Evolutionary conservation across 2,329 filamentous ascomycete species (phyloP).

Genomic region (Beauveria sp.): DNA sequence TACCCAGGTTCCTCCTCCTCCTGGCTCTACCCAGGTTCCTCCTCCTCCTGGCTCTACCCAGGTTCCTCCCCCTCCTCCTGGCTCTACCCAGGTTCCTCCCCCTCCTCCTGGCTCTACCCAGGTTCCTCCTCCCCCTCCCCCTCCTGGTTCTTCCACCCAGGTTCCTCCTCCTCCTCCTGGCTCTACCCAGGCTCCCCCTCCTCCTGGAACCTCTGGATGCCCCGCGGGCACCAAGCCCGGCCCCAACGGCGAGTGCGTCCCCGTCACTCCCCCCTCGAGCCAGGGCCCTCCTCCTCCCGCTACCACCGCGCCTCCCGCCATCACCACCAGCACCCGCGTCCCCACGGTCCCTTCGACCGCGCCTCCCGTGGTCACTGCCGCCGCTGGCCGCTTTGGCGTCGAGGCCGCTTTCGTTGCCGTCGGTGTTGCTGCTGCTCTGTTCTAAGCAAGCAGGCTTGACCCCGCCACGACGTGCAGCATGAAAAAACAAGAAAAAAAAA

Average conservation of each 20-base stretch:
- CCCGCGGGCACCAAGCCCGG: not conserved
- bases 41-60: constrained; percentile 10
- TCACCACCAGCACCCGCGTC: constrained; percentile 13
- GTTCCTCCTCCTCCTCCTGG: not conserved
- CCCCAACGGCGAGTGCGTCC: not conserved
- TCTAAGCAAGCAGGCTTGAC: constrained; percentile 19
- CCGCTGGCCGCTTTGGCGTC: constrained; percentile 24
- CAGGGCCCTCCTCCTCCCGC: constrained; percentile 7
- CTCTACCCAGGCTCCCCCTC: not conserved
- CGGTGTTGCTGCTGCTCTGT: constrained; percentile 25
- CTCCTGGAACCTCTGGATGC: not conserved
- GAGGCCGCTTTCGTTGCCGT: constrained; percentile 23
- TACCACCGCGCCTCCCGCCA: constrained; percentile 10
- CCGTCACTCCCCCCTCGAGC: not conserved
- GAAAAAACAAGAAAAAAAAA: not conserved
- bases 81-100: not conserved
- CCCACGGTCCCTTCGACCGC: constrained; percentile 12
- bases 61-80: not conserved
- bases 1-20: constrained; percentile 3
- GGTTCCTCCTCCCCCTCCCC: constrained; percentile 7
- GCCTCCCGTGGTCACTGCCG: constrained; percentile 21
- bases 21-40: constrained; percentile 10
- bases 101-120: constrained; percentile 5
- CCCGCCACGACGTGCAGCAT: not conserved
- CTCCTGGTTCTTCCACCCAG: constrained; percentile 1